These are phyloP conservation scores for Talaromyces adpressus DNA, from an alignment of 495 filamentous ascomycete species.

Conservation along the genomic window DNA sequence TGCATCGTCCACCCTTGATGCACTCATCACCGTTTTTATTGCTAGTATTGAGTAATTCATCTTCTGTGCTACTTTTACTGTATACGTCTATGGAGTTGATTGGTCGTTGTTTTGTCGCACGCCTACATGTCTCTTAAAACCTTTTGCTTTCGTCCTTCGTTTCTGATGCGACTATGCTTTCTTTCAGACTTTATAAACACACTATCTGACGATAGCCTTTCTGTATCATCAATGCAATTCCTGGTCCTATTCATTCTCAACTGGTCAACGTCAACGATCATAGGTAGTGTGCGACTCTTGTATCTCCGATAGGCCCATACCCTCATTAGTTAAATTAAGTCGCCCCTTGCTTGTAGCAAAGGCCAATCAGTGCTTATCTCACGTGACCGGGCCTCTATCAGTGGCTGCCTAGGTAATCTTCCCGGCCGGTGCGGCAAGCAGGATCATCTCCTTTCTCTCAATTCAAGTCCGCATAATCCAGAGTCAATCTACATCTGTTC, in stretches of 20 bases:
- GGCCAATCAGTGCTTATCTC: background rate
- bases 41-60: conserved; percentile 11
- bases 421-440: background rate
- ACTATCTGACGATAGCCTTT: conserved; percentile 11
- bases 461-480: background rate
- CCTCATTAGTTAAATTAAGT: background rate
- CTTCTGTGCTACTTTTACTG: conserved; percentile 7
- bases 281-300: background rate
- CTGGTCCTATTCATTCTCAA: conserved; percentile 2
- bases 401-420: background rate
- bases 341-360: background rate
- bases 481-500: background rate
- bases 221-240: conserved; percentile 9
- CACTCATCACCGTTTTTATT: conserved; percentile 2
- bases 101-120: background rate
- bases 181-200: conserved; percentile 12
- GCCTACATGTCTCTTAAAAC: background rate
- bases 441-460: background rate
- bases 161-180: conserved; percentile 3
- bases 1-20: background rate
- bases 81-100: conserved; percentile 7
- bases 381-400: background rate
- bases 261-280: background rate
- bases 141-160: background rate
- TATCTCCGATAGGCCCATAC: background rate